Conservation (phyloP, 768 basidiomycete species). For the Amanita thiersii region DNA sequence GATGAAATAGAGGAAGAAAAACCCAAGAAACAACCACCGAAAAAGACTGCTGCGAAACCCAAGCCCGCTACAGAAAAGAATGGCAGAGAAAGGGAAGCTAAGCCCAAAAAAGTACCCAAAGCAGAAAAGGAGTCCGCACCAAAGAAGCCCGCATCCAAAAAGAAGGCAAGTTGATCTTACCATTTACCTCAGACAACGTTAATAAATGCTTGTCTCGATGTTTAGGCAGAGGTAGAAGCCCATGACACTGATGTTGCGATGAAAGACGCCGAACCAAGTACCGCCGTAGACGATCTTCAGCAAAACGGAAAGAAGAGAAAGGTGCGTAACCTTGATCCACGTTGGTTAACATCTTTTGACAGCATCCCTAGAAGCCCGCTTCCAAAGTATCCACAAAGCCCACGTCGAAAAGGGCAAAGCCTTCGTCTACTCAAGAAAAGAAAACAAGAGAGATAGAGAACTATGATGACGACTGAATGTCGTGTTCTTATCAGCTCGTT, state of each 20-base stretch:
- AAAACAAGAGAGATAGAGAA: constrained; percentile 42
- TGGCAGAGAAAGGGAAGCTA: constrained; percentile 1
- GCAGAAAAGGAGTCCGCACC: constrained; percentile 15
- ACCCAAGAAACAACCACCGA: constrained; percentile 25
- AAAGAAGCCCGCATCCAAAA: constrained; percentile 13
- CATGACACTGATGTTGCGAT: constrained; percentile 30
- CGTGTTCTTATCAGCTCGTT: constrained; percentile 5
- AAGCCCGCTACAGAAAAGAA: constrained; percentile 10
- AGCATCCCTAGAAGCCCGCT: constrained; percentile 26
- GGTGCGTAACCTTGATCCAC: constrained; percentile 25
- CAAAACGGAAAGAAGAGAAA: constrained; percentile 62
- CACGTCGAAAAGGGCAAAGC: constrained; percentile 37
- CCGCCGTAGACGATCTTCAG: constrained; percentile 40
- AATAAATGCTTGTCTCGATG: constrained; percentile 26
- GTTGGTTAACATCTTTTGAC: background rate
- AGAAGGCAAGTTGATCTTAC: constrained; percentile 12
- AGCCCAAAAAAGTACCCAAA: too few relatives aligned
- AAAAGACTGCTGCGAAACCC: constrained; percentile 27
- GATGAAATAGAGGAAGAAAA: constrained; percentile 33
- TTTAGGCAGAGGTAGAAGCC: constrained; percentile 6
- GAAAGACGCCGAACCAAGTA: constrained; percentile 29
- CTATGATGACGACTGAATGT: constrained; percentile 15
- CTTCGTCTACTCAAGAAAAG: constrained; percentile 28
- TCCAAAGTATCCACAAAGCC: constrained; percentile 36
- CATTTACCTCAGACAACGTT: background rate